Evolutionary conservation across 2,329 filamentous ascomycete species (phyloP).

Genomic region (Teratosphaeria epicoccoides): DNA sequence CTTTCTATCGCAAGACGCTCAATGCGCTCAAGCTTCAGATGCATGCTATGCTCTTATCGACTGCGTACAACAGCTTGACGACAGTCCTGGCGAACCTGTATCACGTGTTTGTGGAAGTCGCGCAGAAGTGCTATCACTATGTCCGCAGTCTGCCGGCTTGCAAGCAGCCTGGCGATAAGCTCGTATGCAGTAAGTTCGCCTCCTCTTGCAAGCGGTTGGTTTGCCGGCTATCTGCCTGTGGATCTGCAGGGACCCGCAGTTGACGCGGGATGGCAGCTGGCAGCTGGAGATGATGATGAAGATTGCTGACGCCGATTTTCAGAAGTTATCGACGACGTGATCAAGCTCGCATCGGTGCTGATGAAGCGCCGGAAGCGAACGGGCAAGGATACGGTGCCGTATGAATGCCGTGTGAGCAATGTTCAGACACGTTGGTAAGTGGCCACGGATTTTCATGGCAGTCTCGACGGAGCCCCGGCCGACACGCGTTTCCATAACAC

Average conservation of each 20-base stretch:
- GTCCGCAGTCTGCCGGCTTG: conserved; percentile 46
- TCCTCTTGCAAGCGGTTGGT: not conserved
- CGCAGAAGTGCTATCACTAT: conserved; percentile 60
- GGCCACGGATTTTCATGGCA: not conserved
- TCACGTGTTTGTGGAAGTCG: conserved; percentile 64
- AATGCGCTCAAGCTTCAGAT: conserved; percentile 72
- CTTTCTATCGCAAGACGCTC: conserved; percentile 70
- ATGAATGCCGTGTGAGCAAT: conserved; percentile 50
- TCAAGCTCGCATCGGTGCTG: conserved; percentile 53
- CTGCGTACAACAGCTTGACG: conserved; percentile 57
- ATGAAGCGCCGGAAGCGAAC: conserved; percentile 45
- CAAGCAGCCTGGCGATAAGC: conserved; percentile 45
- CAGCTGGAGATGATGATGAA: not conserved
- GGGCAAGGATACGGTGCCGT: conserved; percentile 29
- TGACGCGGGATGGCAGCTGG: not conserved
- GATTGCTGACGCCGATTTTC: conserved; percentile 4
- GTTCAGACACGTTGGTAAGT: conserved; percentile 53
- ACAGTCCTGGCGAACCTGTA: conserved; percentile 67
- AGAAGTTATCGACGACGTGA: conserved; percentile 57
- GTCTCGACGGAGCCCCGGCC: not conserved
- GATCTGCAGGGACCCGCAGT: not conserved
- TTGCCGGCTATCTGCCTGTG: not conserved
- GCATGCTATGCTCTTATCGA: conserved; percentile 74
- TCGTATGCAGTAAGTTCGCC: conserved; percentile 49
- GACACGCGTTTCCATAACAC: not conserved